Base-by-base conservation (phyloP, 1,284 basidiomycete genomes). In the Tylopilus sp. region DNA sequence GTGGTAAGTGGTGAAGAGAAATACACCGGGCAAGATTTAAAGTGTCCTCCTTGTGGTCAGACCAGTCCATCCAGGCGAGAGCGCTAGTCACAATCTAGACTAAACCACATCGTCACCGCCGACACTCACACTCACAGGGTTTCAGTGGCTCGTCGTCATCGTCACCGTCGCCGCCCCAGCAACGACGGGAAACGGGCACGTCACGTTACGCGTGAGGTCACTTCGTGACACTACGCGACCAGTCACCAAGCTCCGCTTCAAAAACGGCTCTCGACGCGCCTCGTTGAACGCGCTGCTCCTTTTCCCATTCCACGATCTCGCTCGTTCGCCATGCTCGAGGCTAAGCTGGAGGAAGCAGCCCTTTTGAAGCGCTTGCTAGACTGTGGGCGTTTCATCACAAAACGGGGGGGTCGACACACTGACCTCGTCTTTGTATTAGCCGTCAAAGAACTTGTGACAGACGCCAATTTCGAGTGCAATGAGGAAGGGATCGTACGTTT, bases 401-500 rank as follows among this genome's bases (percentile, higher is more conserved):
- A 10, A 2, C 11, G 18, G 2, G 1, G n/a, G 12, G 13, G 25
- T 4, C 18, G 19, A 15, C 41, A 37, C 23, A 2, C 48, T 48
- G 16, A 52, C 26, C 21, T 18, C 7, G 19, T 31, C 42, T 39
- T 43, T 59, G 38, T 51, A 3, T 34, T 59, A 95, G 96, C 96
- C 53, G 87, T 99, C 81, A 97, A 96, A 71, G 96, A 99, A 65
- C 86, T 98, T 46, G 94, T 99, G 45, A 87, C 92, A 11, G 97
- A 99, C 68, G 96, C 93, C 68, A 99, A 99, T 74, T 97, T 98
- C 66, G 92, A 97, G 66, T 98, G 95, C 71, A 92, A 85, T 55
- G 96, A 99, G 57, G 94, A 97, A 63, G 97, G 92, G 35, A 88
- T 99, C 57, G 87, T 90, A 63, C 60, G 88, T 81, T 1, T 33